These are phyloP conservation scores for Physaria fendleri DNA, from an alignment of 345 rosid species.

Conservation along the genomic window DNA sequence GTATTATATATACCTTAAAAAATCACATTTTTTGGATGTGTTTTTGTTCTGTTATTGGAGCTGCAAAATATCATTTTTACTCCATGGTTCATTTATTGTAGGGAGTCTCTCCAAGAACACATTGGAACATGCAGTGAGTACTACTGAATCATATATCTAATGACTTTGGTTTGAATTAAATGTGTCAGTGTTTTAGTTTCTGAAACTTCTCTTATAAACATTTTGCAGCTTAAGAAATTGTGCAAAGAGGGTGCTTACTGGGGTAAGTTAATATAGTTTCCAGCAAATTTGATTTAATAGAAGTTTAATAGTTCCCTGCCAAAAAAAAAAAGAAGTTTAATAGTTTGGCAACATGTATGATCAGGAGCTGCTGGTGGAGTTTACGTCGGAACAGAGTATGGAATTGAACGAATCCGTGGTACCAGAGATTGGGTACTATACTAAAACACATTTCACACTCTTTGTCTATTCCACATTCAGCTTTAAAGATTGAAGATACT, in stretches of 20 bases:
- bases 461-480: neutral
- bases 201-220: neutral
- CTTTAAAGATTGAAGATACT: neutral
- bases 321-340: too few relatives aligned
- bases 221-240: slow-evolving; percentile 75
- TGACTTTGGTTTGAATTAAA: neutral
- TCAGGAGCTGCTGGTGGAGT: slow-evolving; percentile 68
- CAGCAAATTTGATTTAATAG: neutral
- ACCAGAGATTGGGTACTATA: slow-evolving; percentile 73
- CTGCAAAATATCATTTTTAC: neutral
- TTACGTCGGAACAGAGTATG: slow-evolving; percentile 70
- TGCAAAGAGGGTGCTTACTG: slow-evolving; percentile 86
- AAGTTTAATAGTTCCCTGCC: too few relatives aligned
- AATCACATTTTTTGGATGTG: neutral
- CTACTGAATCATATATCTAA: neutral
- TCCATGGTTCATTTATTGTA: slow-evolving; percentile 18
- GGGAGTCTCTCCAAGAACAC: slow-evolving; percentile 46
- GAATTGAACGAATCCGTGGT: slow-evolving; percentile 65
- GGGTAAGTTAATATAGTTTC: slow-evolving; percentile 56
- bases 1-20: too few relatives aligned
- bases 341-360: neutral
- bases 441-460: too few relatives aligned
- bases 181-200: neutral
- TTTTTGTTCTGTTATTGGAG: neutral
- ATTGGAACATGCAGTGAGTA: slow-evolving; percentile 52